A percentile compares a stretch with the other conserved stretches of the same genome.
Conservation (phyloP, 805 yeast genomes). For the Wickerhamomyces bovis region DNA sequence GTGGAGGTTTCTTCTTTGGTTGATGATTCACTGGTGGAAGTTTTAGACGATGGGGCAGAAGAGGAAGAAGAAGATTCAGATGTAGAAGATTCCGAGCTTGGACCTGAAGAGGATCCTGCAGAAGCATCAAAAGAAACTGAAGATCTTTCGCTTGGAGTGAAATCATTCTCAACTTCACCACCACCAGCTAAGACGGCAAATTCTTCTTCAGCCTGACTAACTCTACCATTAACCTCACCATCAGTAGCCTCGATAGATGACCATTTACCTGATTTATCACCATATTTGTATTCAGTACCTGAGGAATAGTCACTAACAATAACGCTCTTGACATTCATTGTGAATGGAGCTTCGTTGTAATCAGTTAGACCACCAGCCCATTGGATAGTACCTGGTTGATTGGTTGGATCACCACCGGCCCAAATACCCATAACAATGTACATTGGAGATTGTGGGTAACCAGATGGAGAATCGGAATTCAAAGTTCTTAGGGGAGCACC, state of each 20-base stretch:
- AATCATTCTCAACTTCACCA: conserved; percentile 16
- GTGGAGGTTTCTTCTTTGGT: not conserved
- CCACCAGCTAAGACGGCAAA: conserved; percentile 33
- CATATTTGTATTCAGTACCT: conserved; percentile 52
- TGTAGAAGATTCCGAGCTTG: not conserved
- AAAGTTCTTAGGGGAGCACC: conserved; percentile 65
- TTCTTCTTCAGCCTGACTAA: conserved; percentile 37
- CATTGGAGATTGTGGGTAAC: conserved; percentile 94
- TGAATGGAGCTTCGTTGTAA: conserved; percentile 58
- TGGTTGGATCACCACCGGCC: conserved; percentile 77
- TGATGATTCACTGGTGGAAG: not conserved
- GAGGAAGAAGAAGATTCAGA: not conserved
- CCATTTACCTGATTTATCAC: conserved; percentile 53
- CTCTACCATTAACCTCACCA: conserved; percentile 61
- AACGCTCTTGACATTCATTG: conserved; percentile 55
- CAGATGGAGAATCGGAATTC: conserved; percentile 45
- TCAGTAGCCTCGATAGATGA: conserved; percentile 48
- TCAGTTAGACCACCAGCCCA: conserved; percentile 82
- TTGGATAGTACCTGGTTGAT: conserved; percentile 61
- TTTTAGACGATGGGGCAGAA: not conserved
- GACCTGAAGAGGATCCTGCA: not conserved
- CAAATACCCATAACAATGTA: conserved; percentile 59
- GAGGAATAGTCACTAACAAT: conserved; percentile 65
- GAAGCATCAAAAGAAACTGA: conserved; percentile 5
- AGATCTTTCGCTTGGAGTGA: conserved; percentile 13